phyloP scores from a whole-genome alignment of 441 rosid species.

The Flueggea neowawraea region DNA sequence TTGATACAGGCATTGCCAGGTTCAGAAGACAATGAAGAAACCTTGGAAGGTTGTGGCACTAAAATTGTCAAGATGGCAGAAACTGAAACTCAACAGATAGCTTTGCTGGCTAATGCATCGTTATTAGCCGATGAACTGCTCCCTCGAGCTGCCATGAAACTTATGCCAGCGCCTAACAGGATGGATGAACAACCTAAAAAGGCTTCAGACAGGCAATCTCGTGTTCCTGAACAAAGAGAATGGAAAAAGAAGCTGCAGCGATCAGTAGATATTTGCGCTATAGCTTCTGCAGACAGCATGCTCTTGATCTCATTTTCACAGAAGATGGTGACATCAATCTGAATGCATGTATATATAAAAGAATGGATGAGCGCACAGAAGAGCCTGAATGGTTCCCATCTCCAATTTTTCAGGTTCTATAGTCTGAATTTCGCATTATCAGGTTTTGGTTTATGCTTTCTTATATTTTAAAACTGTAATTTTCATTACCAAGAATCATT shows the following conservation, averaged over 20 bases:
- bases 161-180: conserved; percentile 46
- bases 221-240: conserved; percentile 79
- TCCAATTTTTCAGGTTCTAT: conserved; percentile 48
- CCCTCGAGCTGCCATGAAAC: conserved; percentile 77
- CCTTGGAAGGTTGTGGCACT: conserved; percentile 45
- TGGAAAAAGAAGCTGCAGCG: conserved; percentile 79
- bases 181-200: conserved; percentile 52
- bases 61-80: conserved; percentile 78
- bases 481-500: not conserved
- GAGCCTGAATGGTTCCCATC: conserved; percentile 83
- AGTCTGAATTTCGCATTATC: too few species aligned
- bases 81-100: conserved; percentile 79
- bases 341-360: conserved; percentile 47
- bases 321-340: conserved; percentile 82
- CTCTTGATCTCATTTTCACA: conserved; percentile 78
- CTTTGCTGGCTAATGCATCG: conserved; percentile 84
- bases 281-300: conserved; percentile 87
- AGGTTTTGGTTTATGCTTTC: not conserved
- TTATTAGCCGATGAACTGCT: conserved; percentile 85
- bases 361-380: conserved; percentile 52
- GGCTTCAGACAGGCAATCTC: conserved; percentile 62
- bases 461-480: not conserved
- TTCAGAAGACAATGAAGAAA: conserved; percentile 76
- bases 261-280: conserved; percentile 73
- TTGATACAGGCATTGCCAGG: conserved; percentile 78